These are phyloP conservation scores for Arabidopsis thaliana DNA, from an alignment of 345 rosid genomes.

Conservation along the genomic window TAIR10.1 NC_003070.9:7420001-7420500, in stretches of 20 bases:
- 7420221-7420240: background rate
- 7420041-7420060: slow-evolving; percentile 83
- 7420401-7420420: slow-evolving; percentile 94
- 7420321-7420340: background rate
- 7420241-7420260: background rate
- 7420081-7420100: slow-evolving; percentile 11
- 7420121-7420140: slow-evolving; percentile 12
- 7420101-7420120: background rate
- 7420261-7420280: background rate
- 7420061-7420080: slow-evolving; percentile 63
- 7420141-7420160: background rate
- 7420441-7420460: slow-evolving; percentile 25
- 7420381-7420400: slow-evolving; percentile 73
- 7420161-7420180: background rate
- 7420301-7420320: background rate
- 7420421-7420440: slow-evolving; percentile 81
- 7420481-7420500: slow-evolving; percentile 44
- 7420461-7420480: slow-evolving; percentile 40
- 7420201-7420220: background rate
- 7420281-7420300: background rate
- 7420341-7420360: background rate
- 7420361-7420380: background rate
- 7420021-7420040: slow-evolving; percentile 96
- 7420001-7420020: slow-evolving; percentile 84
- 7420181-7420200: background rate